These are phyloP conservation scores for Scheffersomyces parashehatae DNA, from an alignment of 1,139 yeast genomes.

Conservation along the genomic window DNA sequence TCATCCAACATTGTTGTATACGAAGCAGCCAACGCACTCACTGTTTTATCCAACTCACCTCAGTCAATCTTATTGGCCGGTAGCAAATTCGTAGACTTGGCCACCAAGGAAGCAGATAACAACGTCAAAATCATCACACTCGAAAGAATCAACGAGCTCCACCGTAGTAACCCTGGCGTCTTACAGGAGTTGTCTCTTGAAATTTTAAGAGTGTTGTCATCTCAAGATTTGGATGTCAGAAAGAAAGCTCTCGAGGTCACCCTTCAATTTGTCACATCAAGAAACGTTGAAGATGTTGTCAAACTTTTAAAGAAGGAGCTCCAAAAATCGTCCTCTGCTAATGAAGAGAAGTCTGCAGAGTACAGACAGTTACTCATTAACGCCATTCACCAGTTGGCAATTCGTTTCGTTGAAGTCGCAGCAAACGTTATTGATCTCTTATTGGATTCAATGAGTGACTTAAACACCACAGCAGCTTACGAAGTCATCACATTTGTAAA, in stretches of 20 bases:
- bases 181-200: constrained; percentile 86
- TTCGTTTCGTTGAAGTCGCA: constrained; percentile 87
- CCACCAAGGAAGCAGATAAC: constrained; percentile 89
- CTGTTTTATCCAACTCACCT: constrained; percentile 70
- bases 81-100: constrained; percentile 80
- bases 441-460: constrained; percentile 81
- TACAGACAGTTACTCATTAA: constrained; percentile 87
- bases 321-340: constrained; percentile 64
- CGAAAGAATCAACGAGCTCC: constrained; percentile 79
- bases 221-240: constrained; percentile 91
- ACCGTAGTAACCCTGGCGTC: constrained; percentile 75
- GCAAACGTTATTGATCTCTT: constrained; percentile 86
- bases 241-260: constrained; percentile 83
- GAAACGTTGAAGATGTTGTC: constrained; percentile 94
- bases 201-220: constrained; percentile 76
- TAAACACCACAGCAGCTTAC: constrained; percentile 82
- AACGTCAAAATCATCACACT: constrained; percentile 90
- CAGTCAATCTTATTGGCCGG: constrained; percentile 75
- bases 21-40: constrained; percentile 88
- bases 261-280: constrained; percentile 73
- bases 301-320: constrained; percentile 90
- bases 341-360: constrained; percentile 77
- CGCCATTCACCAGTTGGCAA: constrained; percentile 88
- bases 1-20: constrained; percentile 76
- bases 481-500: constrained; percentile 89